These are phyloP conservation scores for Westerdykella ornata DNA, from an alignment of 2,329 filamentous ascomycete genomes.

Conservation along the genomic window DNA sequence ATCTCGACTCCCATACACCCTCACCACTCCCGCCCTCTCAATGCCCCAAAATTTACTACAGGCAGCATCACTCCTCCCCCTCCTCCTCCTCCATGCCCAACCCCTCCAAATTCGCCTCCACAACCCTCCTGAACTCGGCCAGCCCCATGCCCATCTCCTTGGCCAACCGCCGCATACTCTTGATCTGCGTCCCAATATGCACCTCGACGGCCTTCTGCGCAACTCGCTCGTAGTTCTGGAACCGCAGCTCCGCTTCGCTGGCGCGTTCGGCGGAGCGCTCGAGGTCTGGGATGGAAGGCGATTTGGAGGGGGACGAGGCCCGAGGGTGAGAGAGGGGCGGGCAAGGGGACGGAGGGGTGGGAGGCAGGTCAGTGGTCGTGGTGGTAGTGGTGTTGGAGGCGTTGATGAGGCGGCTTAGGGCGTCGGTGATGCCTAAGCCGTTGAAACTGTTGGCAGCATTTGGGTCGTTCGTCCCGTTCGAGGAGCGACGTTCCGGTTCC, in stretches of 20 bases:
- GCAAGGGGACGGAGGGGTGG: conserved; percentile 43
- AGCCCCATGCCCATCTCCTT: conserved; percentile 64
- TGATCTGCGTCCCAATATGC: conserved; percentile 69
- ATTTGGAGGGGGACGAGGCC: conserved; percentile 39
- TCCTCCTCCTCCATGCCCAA: conserved; percentile 32
- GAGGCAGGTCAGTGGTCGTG: conserved; percentile 55
- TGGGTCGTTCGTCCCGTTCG: too few species aligned
- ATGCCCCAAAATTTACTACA: too few species aligned
- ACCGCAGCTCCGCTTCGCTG: conserved; percentile 56
- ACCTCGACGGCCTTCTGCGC: conserved; percentile 57
- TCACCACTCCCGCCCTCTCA: too few species aligned
- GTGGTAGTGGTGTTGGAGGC: conserved; percentile 41
- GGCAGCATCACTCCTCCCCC: too few species aligned
- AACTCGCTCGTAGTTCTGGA: too few species aligned
- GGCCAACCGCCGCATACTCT: conserved; percentile 67
- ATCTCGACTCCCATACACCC: too few species aligned
- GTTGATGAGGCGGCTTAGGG: too few species aligned
- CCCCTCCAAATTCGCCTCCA: conserved; percentile 65
- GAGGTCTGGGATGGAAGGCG: conserved; percentile 51
- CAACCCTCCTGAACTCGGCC: conserved; percentile 66
- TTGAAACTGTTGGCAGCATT: too few species aligned
- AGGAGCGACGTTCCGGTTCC: too few species aligned
- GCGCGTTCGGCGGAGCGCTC: conserved; percentile 52
- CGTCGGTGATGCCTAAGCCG: too few species aligned
- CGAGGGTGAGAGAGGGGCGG: conserved; percentile 47